phyloP scores from a whole-genome alignment of 164 flowering plant genomes.

The Platanus orientalis region DNA sequence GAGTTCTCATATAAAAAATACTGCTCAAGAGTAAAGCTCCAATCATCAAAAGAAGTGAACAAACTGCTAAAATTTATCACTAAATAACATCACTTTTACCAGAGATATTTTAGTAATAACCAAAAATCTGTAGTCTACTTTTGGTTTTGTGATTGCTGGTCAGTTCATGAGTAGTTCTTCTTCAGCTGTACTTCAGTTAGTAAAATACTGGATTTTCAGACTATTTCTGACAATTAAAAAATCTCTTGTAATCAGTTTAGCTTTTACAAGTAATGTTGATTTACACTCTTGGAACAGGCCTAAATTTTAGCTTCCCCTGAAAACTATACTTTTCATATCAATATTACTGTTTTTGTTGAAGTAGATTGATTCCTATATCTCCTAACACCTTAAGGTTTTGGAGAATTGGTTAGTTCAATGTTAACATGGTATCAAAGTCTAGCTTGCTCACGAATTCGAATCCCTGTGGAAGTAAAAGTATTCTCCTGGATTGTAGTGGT shows the following conservation, averaged over 20 bases:
- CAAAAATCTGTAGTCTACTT: neutral
- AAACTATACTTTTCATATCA: too few relatives aligned
- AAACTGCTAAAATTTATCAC: neutral
- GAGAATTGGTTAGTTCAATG: too few relatives aligned
- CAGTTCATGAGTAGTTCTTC: neutral
- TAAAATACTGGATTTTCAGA: neutral
- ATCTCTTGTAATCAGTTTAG: neutral
- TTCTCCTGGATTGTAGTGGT: too few relatives aligned
- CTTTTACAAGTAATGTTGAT: neutral
- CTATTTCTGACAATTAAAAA: neutral
- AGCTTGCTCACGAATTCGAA: too few relatives aligned
- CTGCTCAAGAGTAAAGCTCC: neutral
- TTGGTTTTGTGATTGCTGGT: neutral
- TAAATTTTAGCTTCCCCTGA: too few relatives aligned
- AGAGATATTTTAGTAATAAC: neutral
- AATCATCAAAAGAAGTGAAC: neutral
- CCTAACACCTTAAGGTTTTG: too few relatives aligned
- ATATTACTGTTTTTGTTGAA: too few relatives aligned
- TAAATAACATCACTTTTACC: neutral
- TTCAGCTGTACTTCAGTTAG: too few relatives aligned
- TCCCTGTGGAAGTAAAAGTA: too few relatives aligned
- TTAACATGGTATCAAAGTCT: too few relatives aligned
- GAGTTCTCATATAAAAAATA: constrained; percentile 19
- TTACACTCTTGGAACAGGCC: too few relatives aligned
- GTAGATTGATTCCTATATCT: too few relatives aligned